These are phyloP conservation scores for Geotrichum klebahnii DNA, from an alignment of 1,139 yeast species.

Conservation along the genomic window DNA sequence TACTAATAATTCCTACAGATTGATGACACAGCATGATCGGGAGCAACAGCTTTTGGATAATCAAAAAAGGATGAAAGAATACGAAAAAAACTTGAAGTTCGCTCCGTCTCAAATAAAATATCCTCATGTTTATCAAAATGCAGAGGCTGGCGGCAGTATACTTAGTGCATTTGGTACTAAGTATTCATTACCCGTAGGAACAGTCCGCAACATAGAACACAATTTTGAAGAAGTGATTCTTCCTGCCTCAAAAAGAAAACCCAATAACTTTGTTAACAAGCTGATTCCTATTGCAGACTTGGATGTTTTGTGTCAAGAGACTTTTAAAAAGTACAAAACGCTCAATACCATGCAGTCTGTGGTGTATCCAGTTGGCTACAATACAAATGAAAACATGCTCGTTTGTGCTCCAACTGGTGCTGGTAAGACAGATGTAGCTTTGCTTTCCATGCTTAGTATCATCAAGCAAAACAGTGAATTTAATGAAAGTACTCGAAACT, in stretches of 20 bases:
- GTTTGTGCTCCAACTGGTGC: constrained; percentile 99
- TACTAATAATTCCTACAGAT: constrained; percentile 21
- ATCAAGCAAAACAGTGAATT: constrained; percentile 61
- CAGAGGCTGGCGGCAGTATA: constrained; percentile 58
- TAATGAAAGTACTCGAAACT: constrained; percentile 47
- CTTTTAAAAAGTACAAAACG: constrained; percentile 72
- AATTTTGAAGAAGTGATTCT: constrained; percentile 78
- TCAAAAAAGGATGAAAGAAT: constrained; percentile 43
- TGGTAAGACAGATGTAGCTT: constrained; percentile 96
- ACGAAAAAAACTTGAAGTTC: constrained; percentile 50
- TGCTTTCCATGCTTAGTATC: constrained; percentile 74
- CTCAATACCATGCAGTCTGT: constrained; percentile 88
- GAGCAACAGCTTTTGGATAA: constrained; percentile 56
- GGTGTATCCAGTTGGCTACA: constrained; percentile 87
- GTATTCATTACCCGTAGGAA: constrained; percentile 74
- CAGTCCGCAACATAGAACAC: constrained; percentile 55
- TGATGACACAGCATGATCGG: constrained; percentile 56
- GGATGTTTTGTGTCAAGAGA: constrained; percentile 76
- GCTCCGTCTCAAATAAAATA: constrained; percentile 52
- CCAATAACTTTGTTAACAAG: constrained; percentile 48
- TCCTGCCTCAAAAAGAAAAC: constrained; percentile 61
- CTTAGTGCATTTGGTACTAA: constrained; percentile 77
- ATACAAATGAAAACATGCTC: constrained; percentile 90
- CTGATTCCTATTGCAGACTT: constrained; percentile 58
- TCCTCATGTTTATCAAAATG: constrained; percentile 81